Evolutionary conservation across 306 rosid genomes (phyloP).

Genomic region (Cercis canadensis): DNA sequence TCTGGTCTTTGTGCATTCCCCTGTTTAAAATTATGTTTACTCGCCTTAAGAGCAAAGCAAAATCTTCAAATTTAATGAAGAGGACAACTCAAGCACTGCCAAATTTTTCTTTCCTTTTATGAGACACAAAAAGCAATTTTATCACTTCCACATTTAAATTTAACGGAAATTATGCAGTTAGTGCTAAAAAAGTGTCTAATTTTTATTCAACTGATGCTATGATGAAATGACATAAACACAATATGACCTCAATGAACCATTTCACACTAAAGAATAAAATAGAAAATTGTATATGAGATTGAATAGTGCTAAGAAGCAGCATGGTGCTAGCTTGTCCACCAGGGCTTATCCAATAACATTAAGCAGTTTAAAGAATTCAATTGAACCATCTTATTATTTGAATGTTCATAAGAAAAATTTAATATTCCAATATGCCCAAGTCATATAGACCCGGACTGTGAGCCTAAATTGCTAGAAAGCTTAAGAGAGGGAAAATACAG

Average conservation of each 20-base stretch:
- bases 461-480: not conserved
- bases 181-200: not conserved
- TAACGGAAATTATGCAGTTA: conserved; percentile 1
- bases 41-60: conserved; percentile 36
- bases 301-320: not conserved
- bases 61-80: not conserved
- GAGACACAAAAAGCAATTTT: not conserved
- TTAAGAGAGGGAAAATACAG: not conserved
- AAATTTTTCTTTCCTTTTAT: conserved; percentile 11
- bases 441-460: not conserved
- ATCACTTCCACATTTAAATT: conserved; percentile 9
- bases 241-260: conserved; percentile 4
- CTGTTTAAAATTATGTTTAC: conserved; percentile 50
- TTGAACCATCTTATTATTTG: not conserved
- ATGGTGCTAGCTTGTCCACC: not conserved
- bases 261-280: not conserved
- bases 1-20: conserved; percentile 93
- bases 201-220: conserved; percentile 9
- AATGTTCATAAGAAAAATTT: not conserved
- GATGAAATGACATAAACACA: not conserved
- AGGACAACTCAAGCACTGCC: not conserved
- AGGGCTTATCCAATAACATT: not conserved
- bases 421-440: not conserved
- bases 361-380: not conserved
- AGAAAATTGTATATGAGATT: not conserved